Conservation (phyloP, 257 asterid genomes). For the Solanum corneliomulleri region DNA sequence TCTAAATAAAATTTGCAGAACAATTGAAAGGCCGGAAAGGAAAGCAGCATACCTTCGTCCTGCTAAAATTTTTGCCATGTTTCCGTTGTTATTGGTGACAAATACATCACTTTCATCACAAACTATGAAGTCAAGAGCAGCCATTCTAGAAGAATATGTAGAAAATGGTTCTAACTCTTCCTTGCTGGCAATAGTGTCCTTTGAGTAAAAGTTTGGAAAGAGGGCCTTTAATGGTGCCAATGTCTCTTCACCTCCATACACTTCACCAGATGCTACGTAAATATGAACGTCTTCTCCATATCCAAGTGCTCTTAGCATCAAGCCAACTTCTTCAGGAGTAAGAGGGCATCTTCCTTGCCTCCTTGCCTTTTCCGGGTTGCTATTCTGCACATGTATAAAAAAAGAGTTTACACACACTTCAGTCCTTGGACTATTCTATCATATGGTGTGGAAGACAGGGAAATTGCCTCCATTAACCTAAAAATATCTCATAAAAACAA, state of each 20-base stretch:
- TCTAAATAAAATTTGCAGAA: background rate
- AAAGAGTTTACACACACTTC: constrained; percentile 5
- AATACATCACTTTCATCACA: constrained; percentile 96
- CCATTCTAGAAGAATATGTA: constrained; percentile 83
- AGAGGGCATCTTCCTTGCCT: constrained; percentile 98
- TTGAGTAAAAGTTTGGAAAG: constrained; percentile 85
- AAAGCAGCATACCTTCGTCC: constrained; percentile 65
- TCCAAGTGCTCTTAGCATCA: constrained; percentile 90
- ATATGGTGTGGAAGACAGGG: background rate
- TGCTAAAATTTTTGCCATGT: constrained; percentile 95
- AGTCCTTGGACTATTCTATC: background rate
- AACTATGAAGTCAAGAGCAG: constrained; percentile 86
- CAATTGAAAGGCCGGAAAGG: background rate
- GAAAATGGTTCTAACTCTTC: constrained; percentile 74
- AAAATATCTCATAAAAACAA: background rate
- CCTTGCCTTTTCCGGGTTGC: constrained; percentile 84
- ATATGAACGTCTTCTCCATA: constrained; percentile 68
- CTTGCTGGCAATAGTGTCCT: constrained; percentile 62
- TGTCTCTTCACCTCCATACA: constrained; percentile 87
- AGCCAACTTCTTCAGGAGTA: constrained; percentile 96
- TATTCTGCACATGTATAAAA: constrained; percentile 38
- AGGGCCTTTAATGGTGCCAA: constrained; percentile 86
- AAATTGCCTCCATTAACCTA: background rate
- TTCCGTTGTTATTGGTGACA: constrained; percentile 94
- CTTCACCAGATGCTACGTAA: constrained; percentile 97